These are phyloP conservation scores for Corinectria fuckeliana DNA, from an alignment of 2,329 filamentous ascomycete species.

Conservation along the genomic window DNA sequence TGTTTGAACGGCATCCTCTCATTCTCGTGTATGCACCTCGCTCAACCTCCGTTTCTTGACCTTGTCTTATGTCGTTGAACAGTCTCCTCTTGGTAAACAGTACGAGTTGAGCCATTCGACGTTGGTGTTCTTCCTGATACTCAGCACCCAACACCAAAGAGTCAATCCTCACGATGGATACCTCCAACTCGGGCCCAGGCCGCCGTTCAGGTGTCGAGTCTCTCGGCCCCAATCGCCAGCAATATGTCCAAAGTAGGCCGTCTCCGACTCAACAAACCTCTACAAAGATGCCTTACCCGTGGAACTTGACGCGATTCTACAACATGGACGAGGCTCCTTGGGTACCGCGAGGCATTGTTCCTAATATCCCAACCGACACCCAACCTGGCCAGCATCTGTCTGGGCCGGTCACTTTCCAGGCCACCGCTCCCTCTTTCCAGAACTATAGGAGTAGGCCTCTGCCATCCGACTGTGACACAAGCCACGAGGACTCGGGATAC, in stretches of 20 bases:
- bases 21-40: background rate
- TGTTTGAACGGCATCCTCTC: background rate
- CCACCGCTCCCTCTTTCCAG: slow-evolving; percentile 20
- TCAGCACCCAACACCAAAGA: background rate
- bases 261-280: background rate
- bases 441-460: slow-evolving; percentile 37
- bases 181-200: slow-evolving; percentile 2
- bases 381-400: slow-evolving; percentile 38
- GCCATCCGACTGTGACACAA: slow-evolving; percentile 50
- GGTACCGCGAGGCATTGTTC: slow-evolving; percentile 45
- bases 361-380: slow-evolving; percentile 22
- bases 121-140: background rate
- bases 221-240: slow-evolving; percentile 1
- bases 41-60: background rate
- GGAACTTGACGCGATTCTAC: slow-evolving; percentile 45
- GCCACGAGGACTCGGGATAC: slow-evolving; percentile 55
- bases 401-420: slow-evolving; percentile 20
- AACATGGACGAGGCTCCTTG: slow-evolving; percentile 51
- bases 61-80: background rate
- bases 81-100: slow-evolving; percentile 11
- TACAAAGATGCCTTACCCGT: slow-evolving; percentile 30
- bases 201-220: slow-evolving; percentile 3
- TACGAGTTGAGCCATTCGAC: slow-evolving; percentile 8
- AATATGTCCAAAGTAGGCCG: background rate
- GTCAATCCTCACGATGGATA: slow-evolving; percentile 2